Evolutionary conservation across 75 land plant species (phyloP).

Genomic region (Pinus albicaulis): DNA sequence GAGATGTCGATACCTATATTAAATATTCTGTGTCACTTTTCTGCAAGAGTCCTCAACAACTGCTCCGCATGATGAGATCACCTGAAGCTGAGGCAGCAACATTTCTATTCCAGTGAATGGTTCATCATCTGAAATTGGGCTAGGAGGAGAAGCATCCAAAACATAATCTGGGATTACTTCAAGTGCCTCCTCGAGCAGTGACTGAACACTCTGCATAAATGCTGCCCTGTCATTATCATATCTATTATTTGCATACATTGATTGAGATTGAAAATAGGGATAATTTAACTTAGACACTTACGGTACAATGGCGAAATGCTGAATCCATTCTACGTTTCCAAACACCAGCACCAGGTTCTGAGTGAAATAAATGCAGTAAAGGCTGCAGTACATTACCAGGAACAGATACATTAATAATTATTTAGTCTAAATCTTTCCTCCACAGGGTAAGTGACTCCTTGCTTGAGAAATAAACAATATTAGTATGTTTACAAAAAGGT

Average conservation of each 20-base stretch:
- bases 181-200: neutral
- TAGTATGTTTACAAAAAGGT: neutral
- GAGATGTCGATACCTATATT: no score
- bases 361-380: conserved; percentile 66
- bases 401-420: neutral
- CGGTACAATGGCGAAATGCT: conserved; percentile 60
- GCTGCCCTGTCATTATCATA: neutral
- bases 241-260: neutral
- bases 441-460: neutral
- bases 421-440: neutral
- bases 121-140: neutral
- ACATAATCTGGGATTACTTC: conserved; percentile 4
- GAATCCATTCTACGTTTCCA: conserved; percentile 86
- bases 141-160: conserved; percentile 4
- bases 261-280: neutral
- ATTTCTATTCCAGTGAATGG: no score
- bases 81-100: no score
- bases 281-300: conserved; percentile 17
- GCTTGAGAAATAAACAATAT: neutral
- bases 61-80: no score
- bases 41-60: no score
- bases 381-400: conserved; percentile 49
- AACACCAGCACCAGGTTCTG: conserved; percentile 76
- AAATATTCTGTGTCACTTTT: no score
- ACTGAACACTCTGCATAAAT: conserved; percentile 10